These are phyloP conservation scores for Penicillium corylophilum DNA, from an alignment of 2,329 filamentous ascomycete genomes.

Conservation along the genomic window DNA sequence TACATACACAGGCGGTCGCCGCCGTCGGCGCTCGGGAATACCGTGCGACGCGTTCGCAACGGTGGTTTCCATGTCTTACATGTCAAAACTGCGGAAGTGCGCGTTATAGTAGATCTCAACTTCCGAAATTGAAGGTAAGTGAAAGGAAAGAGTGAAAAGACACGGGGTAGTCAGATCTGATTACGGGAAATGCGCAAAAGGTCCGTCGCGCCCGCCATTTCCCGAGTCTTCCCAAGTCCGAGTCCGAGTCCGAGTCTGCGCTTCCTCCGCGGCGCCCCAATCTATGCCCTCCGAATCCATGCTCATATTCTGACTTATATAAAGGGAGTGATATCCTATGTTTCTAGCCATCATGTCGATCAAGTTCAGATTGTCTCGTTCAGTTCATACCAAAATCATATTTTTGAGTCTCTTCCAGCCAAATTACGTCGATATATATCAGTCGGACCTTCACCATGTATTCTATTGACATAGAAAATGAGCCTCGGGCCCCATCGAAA, in stretches of 20 bases:
- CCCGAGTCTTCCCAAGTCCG: slow-evolving; percentile 29
- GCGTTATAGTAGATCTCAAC: too few relatives aligned
- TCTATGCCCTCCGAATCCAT: neutral
- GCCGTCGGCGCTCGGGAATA: slow-evolving; percentile 37
- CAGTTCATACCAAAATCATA: too few relatives aligned
- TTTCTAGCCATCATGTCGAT: neutral
- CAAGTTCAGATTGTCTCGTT: neutral
- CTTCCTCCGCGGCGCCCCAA: neutral
- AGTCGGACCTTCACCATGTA: neutral
- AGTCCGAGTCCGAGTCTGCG: slow-evolving; percentile 4
- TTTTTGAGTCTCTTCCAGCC: neutral
- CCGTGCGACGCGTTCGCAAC: slow-evolving; percentile 15
- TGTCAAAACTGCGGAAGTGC: neutral
- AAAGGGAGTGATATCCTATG: neutral
- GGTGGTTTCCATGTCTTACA: neutral
- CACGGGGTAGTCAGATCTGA: neutral
- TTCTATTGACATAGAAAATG: slow-evolving; percentile 2
- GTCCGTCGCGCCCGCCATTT: slow-evolving; percentile 25
- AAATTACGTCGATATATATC: neutral
- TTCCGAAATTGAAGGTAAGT: neutral
- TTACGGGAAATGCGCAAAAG: slow-evolving; percentile 22
- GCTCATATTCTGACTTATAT: neutral
- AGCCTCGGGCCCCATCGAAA: too few relatives aligned
- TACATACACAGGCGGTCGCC: slow-evolving; percentile 46
- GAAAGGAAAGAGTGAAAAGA: neutral